Base-by-base conservation (phyloP, 148 eudicot genomes). In the Pharnaceum exiguum region DNA sequence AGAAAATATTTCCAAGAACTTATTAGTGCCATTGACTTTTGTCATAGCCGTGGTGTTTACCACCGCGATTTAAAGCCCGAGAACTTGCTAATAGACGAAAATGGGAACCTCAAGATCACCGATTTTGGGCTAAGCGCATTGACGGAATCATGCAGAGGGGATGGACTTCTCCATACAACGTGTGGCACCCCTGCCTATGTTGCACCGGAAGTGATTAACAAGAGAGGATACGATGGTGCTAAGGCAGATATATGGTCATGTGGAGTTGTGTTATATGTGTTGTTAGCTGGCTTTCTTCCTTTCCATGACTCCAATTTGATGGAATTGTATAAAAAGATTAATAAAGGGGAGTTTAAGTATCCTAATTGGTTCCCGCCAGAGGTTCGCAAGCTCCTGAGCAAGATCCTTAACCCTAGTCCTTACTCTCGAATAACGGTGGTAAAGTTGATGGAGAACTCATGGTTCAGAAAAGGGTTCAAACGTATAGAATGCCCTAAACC, bases 171-270 rank as follows among this genome's bases (percentile, higher is more conserved):
- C 5, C 96, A 89, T 65, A 89, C 96, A 0, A 80, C 93, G n/a
- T 89, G 96, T 51, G 96, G 96, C 2, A 89, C 96, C 0, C 96
- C 96, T 3, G 93, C 96, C 9, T 89, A 89, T 18, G 96, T 89
- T 0, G 93, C 93, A 0, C 96, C 96, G 6, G 96, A 89, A 51
- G 85, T 89, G 15, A 85, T 89, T 12, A 80, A 71, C 46, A 82
- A 82, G 55, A 59, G 47, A 28, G 74, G 96, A 0, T 89, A 89
- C 24, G 89, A 89, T 10, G 96, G 96, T 0, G 84, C 75, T 0
- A 89, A 89, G 59, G 87, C 87, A 0, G 96, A 89, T 63, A 77
- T 89, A 2, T 89, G 96, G 96, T 83, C 96, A 0, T 89, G 93
- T 57, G 96, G 96, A 18, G 89, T 80, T 4, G 76, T 89, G 10